Evolutionary conservation across 2,329 filamentous ascomycete genomes (phyloP), one percentile per base, ranked within the genome.

Genomic region (Neonectria magnoliae): DNA sequence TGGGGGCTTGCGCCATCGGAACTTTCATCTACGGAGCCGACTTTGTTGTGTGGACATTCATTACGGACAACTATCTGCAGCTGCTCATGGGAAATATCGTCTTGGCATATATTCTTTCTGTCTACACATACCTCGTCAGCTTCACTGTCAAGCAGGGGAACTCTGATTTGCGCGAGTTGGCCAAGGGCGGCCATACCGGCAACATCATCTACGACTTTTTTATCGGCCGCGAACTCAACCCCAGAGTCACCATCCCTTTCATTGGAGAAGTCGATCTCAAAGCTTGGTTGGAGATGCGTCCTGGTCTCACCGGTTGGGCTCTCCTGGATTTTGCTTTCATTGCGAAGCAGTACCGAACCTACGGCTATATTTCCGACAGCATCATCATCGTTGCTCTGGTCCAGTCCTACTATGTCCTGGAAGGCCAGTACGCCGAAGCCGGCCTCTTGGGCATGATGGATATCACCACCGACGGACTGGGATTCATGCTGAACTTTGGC

Each of bases 181-280:
- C 94, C 0, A 86, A 86, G 6, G 93, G 93, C 29, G 94, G 93
- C 9, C 87, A 91, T 72, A 90, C 88, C 1, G 94, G 93, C 56
- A 97, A 93, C 77, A 81, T 93, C 65, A 83, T 97, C 33, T 97
- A 98, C 79, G 94, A 98, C 80, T 98, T 93, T 87, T 97, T 93
- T 80, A 97, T 98, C 68, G 94, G 94, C n/a, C 92, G 94, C 20
- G 94, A 97, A 77, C 89, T 97, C 60, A 98, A 97, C 80, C 94
- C 94, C 3, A 92, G 94, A 48, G 78, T 96, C 61, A 88, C 85
- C 0, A 80, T 97, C 16, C 93, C 93, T 0, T 77, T 96, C 44
- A 84, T 97, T 65, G 93, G 93, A 65, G 91, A 93, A 67, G 84
- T 97, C 57, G 94, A 98, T 73, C 91, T 98, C 81, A 97, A 97